These are phyloP conservation scores for Amauroascus niger DNA, from an alignment of 2,329 filamentous ascomycete species.

Conservation along the genomic window DNA sequence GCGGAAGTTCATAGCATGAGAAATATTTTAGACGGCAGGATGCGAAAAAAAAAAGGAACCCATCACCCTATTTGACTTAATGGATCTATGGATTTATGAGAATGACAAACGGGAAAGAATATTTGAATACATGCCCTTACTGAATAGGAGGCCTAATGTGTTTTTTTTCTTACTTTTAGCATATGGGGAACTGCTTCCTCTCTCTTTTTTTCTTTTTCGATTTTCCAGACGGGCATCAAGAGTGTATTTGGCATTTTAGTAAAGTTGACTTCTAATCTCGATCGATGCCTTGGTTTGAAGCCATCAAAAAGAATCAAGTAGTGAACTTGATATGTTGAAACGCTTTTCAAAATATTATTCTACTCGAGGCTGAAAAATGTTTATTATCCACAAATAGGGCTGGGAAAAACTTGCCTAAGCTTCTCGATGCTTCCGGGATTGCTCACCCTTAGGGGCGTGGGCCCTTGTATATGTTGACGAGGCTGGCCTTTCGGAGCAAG, in stretches of 20 bases:
- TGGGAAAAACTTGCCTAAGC: neutral
- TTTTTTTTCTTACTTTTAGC: neutral
- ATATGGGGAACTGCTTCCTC: neutral
- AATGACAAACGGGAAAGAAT: slow-evolving; percentile 5
- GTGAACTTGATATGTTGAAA: too few relatives aligned
- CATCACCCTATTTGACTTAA: slow-evolving; percentile 11
- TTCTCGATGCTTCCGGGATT: neutral
- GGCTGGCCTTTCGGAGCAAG: too few relatives aligned
- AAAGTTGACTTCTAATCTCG: too few relatives aligned
- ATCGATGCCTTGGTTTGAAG: too few relatives aligned
- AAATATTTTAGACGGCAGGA: slow-evolving; percentile 12
- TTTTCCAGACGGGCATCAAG: neutral
- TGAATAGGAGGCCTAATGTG: slow-evolving; percentile 1
- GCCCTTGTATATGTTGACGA: too few relatives aligned
- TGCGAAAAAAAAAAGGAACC: slow-evolving; percentile 6
- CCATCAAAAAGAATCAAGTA: too few relatives aligned
- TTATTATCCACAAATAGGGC: neutral
- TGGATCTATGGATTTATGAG: slow-evolving; percentile 12
- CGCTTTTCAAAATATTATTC: too few relatives aligned
- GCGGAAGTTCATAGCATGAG: slow-evolving; percentile 6
- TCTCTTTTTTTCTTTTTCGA: too few relatives aligned
- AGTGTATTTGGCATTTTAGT: too few relatives aligned
- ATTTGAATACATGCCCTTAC: slow-evolving; percentile 1
- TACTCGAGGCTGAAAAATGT: too few relatives aligned
- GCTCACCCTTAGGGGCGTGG: too few relatives aligned